Percentiles rank a stretch among this genome's conserved stretches.
These are phyloP conservation scores for Xerocomellus amylosporus DNA, from an alignment of 768 basidiomycete species.

Conservation along the genomic window DNA sequence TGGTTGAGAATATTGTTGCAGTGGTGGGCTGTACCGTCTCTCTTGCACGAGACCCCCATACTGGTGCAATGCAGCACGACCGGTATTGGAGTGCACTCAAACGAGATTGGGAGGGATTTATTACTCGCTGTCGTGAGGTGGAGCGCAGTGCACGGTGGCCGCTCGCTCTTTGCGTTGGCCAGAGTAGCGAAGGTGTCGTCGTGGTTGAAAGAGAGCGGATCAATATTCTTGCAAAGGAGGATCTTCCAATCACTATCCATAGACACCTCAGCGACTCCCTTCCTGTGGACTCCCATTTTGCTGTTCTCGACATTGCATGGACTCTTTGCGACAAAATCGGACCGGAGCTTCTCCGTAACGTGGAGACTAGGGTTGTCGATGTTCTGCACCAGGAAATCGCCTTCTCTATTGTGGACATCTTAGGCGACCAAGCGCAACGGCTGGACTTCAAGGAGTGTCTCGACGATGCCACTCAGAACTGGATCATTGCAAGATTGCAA, in stretches of 20 bases:
- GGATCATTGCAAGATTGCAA: constrained; percentile 60
- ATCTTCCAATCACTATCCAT: constrained; percentile 60
- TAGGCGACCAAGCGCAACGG: constrained; percentile 60
- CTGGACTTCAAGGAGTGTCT: constrained; percentile 52
- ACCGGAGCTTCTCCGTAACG: constrained; percentile 48
- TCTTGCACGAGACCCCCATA: constrained; percentile 68
- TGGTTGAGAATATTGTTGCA: constrained; percentile 73
- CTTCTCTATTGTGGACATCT: constrained; percentile 72
- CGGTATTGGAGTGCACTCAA: constrained; percentile 84
- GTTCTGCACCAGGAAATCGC: constrained; percentile 75
- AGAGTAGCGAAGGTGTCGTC: constrained; percentile 45
- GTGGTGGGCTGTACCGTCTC: constrained; percentile 85
- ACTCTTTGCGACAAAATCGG: constrained; percentile 60
- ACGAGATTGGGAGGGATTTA: constrained; percentile 94
- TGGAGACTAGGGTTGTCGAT: constrained; percentile 61
- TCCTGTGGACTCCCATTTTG: constrained; percentile 49
- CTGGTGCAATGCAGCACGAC: constrained; percentile 73
- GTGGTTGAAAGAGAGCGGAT: constrained; percentile 78
- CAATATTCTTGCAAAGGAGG: constrained; percentile 60
- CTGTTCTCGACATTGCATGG: constrained; percentile 62
- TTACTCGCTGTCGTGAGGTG: constrained; percentile 85
- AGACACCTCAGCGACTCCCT: constrained; percentile 46
- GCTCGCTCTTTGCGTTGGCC: constrained; percentile 55
- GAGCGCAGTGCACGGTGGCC: constrained; percentile 86
- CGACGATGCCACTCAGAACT: constrained; percentile 57